These are phyloP conservation scores for Ophiostoma sp. DNA, from an alignment of 2,329 filamentous ascomycete species.

Conservation along the genomic window DNA sequence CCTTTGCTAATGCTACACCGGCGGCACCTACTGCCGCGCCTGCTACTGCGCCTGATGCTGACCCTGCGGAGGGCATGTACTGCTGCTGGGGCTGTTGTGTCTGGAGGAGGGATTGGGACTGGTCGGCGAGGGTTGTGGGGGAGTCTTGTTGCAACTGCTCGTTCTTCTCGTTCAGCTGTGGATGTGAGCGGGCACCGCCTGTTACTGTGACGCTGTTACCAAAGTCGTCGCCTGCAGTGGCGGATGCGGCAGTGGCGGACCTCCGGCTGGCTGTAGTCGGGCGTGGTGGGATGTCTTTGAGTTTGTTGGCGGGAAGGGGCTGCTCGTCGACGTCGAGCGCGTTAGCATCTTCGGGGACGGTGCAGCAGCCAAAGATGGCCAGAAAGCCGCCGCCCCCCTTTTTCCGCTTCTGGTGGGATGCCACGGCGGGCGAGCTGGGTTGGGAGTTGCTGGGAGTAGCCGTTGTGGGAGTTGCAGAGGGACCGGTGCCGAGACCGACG, in stretches of 20 bases:
- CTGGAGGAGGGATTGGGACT: slow-evolving; percentile 21
- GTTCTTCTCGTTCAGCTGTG: slow-evolving; percentile 48
- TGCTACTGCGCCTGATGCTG: background rate
- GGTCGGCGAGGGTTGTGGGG: slow-evolving; percentile 9
- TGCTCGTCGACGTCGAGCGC: slow-evolving; percentile 49
- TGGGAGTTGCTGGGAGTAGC: slow-evolving; percentile 46
- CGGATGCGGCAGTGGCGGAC: slow-evolving; percentile 40
- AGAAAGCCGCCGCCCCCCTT: slow-evolving; percentile 47
- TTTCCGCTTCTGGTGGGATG: slow-evolving; percentile 45
- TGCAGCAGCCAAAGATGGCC: slow-evolving; percentile 62
- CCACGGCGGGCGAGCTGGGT: slow-evolving; percentile 46
- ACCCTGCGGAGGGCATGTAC: slow-evolving; percentile 21
- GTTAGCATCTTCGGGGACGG: slow-evolving; percentile 55
- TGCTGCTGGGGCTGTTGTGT: slow-evolving; percentile 26
- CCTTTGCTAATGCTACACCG: slow-evolving; percentile 35
- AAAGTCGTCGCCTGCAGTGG: slow-evolving; percentile 25
- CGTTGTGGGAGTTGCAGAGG: slow-evolving; percentile 43
- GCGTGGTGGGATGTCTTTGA: slow-evolving; percentile 51
- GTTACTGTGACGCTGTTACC: slow-evolving; percentile 43
- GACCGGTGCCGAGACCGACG: slow-evolving; percentile 9
- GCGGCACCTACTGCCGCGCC: slow-evolving; percentile 24
- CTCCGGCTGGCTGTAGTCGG: slow-evolving; percentile 51
- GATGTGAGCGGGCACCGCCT: slow-evolving; percentile 32
- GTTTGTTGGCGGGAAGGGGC: slow-evolving; percentile 49
- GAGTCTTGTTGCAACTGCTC: slow-evolving; percentile 29